Percentiles rank a stretch among this genome's conserved stretches.
Conservation (phyloP, 768 basidiomycete genomes). For the Pulveroboletus frians region DNA sequence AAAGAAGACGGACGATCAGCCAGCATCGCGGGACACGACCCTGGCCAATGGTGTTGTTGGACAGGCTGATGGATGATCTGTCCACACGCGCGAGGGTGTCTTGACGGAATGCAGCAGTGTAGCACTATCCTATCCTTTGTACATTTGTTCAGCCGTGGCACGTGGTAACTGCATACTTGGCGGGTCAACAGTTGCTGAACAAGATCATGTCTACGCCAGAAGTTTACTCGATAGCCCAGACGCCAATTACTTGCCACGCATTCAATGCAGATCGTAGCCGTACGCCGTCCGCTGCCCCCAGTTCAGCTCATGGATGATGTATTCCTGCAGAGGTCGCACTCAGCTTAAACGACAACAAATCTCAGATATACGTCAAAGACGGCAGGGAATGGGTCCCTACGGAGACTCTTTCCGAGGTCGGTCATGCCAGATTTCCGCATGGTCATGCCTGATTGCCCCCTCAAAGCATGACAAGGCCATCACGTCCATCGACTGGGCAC, state of each 20-base stretch:
- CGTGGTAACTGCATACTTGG: not conserved
- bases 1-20: not conserved
- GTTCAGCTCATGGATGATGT: conserved; percentile 5
- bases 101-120: not conserved
- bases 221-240: conserved; percentile 72
- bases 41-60: not conserved
- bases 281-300: conserved; percentile 39
- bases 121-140: not conserved
- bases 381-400: conserved; percentile 65
- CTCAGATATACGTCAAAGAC: conserved; percentile 67
- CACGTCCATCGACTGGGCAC: conserved; percentile 99
- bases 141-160: not conserved
- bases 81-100: not conserved
- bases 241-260: conserved; percentile 82
- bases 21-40: not conserved
- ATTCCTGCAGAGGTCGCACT: conserved; percentile 72
- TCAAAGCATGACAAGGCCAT: conserved; percentile 92
- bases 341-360: conserved; percentile 86
- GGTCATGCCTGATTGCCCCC: not conserved
- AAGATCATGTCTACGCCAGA: conserved; percentile 62
- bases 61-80: not conserved
- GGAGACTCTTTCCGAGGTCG: conserved; percentile 83
- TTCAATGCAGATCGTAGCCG: conserved; percentile 87
- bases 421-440: not conserved
- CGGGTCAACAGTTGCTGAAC: not conserved